These are phyloP conservation scores for Plasmodium knowlesi DNA, from an alignment of 169 alveolate genomes.

Conservation along the genomic window DNA sequence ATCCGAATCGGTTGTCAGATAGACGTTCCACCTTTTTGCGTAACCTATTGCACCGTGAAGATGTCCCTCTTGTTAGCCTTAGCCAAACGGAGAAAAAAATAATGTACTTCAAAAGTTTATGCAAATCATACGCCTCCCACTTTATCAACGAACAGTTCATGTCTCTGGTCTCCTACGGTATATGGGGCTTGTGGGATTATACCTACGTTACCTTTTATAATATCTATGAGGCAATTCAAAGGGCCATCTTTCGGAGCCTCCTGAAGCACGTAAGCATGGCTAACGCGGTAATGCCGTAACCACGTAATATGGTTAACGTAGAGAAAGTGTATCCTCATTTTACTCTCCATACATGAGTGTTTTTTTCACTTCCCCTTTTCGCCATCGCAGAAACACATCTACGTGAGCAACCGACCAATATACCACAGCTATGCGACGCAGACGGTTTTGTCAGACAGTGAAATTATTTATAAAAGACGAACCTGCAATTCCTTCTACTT, in stretches of 20 bases:
- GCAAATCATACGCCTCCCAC: slow-evolving; percentile 46
- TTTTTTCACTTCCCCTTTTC: background rate
- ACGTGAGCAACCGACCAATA: slow-evolving; percentile 70
- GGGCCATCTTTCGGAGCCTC: slow-evolving; percentile 27
- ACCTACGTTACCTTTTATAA: slow-evolving; percentile 53
- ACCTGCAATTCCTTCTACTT: slow-evolving; percentile 58
- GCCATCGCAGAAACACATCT: slow-evolving; percentile 33
- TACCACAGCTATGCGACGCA: slow-evolving; percentile 63
- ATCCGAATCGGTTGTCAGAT: background rate
- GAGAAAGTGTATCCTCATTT: background rate
- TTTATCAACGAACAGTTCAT: slow-evolving; percentile 62
- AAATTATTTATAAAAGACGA: slow-evolving; percentile 48
- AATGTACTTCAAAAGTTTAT: slow-evolving; percentile 13
- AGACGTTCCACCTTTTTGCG: background rate
- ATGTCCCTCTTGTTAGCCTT: background rate
- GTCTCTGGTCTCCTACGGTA: slow-evolving; percentile 58
- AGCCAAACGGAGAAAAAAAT: slow-evolving; percentile 11
- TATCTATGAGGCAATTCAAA: slow-evolving; percentile 53
- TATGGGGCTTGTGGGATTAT: slow-evolving; percentile 72
- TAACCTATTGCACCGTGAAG: background rate
- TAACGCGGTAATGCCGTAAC: background rate
- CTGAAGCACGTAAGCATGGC: slow-evolving; percentile 16
- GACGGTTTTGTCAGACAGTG: slow-evolving; percentile 72
- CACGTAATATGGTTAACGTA: background rate
- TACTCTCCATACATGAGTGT: too few species aligned